Evolutionary conservation across 495 filamentous ascomycete species (phyloP).

Genomic region (Podospora pseudoanserina): DNA sequence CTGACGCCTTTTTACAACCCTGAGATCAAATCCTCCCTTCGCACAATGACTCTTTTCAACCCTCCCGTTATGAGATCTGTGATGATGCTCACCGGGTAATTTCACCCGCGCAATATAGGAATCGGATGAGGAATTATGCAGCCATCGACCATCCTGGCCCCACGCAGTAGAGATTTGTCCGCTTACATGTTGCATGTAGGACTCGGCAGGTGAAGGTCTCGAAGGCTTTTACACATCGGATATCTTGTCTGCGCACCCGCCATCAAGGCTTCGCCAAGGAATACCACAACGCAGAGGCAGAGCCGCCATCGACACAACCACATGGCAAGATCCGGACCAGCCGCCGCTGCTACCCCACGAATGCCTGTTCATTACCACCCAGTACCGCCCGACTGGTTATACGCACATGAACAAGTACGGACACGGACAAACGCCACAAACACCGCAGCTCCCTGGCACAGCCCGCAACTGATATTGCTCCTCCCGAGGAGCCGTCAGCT

Average conservation of each 20-base stretch:
- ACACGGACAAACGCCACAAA: background rate
- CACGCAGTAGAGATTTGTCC: background rate
- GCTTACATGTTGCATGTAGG: conserved; percentile 1
- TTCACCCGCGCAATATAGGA: conserved; percentile 18
- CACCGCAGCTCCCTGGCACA: conserved; percentile 10
- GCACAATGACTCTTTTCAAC: background rate
- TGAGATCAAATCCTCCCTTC: background rate
- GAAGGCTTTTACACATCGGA: conserved; percentile 1
- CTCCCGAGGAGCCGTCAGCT: conserved; percentile 25
- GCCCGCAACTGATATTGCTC: conserved; percentile 16
- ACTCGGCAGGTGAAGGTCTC: background rate
- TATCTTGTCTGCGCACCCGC: background rate
- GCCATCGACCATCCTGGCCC: background rate
- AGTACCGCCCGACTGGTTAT: conserved; percentile 22
- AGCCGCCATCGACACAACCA: conserved; percentile 4
- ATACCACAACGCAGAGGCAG: background rate
- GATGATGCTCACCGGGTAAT: conserved; percentile 23
- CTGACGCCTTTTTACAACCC: background rate
- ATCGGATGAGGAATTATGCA: conserved; percentile 17
- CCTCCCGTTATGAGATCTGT: background rate
- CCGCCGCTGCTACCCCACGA: conserved; percentile 10
- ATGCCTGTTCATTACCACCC: conserved; percentile 14
- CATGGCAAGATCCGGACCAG: conserved; percentile 11
- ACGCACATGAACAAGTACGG: background rate
- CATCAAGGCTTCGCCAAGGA: background rate